Percentiles rank a stretch among this genome's conserved stretches.
Evolutionary conservation across 495 filamentous ascomycete genomes (phyloP).

Genomic region (Elasticomyces elasticus): DNA sequence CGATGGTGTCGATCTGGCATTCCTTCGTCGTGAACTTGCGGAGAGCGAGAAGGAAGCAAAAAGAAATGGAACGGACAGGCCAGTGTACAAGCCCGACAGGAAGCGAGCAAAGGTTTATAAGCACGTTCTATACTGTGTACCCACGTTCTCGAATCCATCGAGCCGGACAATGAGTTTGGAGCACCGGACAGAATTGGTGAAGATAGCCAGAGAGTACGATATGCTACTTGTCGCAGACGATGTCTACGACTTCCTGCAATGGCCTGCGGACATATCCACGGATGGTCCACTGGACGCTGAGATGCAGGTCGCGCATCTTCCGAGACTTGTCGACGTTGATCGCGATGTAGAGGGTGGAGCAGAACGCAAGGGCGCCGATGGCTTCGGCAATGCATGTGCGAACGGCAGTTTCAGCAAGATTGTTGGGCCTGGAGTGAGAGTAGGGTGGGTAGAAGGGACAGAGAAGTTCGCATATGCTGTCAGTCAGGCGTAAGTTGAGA

Average conservation of each 20-base stretch:
- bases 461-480: conserved; percentile 56
- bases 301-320: conserved; percentile 43
- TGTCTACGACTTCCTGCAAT: conserved; percentile 83
- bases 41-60: conserved; percentile 33
- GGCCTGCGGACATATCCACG: conserved; percentile 35
- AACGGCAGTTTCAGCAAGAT: conserved; percentile 85
- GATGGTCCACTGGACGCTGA: background rate
- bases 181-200: conserved; percentile 52
- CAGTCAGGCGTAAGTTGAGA: conserved; percentile 48
- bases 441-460: conserved; percentile 73
- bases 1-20: conserved; percentile 57
- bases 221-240: conserved; percentile 77
- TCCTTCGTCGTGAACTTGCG: conserved; percentile 41
- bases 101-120: conserved; percentile 58
- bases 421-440: conserved; percentile 64
- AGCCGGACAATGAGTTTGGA: conserved; percentile 58
- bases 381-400: conserved; percentile 64
- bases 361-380: conserved; percentile 33
- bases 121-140: conserved; percentile 74
- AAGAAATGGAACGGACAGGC: conserved; percentile 23
- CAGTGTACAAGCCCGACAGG: conserved; percentile 26
- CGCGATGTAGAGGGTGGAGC: conserved; percentile 45
- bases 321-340: conserved; percentile 71
- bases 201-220: conserved; percentile 60
- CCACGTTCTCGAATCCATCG: conserved; percentile 75